Conservation (phyloP, 805 yeast genomes). For the Lipomyces oligophaga region DNA sequence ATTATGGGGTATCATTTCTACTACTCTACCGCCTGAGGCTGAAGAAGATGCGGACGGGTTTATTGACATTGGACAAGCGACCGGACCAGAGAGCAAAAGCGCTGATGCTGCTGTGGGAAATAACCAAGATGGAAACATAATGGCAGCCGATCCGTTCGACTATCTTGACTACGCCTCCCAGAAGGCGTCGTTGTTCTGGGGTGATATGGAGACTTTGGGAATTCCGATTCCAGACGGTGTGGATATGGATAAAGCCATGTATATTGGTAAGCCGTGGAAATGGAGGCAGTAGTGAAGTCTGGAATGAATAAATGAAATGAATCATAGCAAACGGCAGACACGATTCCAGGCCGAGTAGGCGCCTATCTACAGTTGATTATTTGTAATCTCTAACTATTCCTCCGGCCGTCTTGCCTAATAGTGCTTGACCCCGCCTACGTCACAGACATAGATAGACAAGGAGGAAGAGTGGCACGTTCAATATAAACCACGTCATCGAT, state of each 20-base stretch:
- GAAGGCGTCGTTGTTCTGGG: slow-evolving; percentile 68
- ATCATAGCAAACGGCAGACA: too few relatives aligned
- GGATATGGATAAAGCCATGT: slow-evolving; percentile 4
- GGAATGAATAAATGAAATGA: background rate
- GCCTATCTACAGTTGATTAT: too few relatives aligned
- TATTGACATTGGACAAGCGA: background rate
- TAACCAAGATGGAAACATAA: too few relatives aligned
- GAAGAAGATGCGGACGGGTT: slow-evolving; percentile 31
- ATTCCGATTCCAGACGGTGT: slow-evolving; percentile 34
- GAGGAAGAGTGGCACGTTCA: too few relatives aligned
- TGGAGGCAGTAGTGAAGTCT: background rate
- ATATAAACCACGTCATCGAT: too few relatives aligned
- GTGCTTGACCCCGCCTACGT: too few relatives aligned
- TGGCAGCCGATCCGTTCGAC: slow-evolving; percentile 65
- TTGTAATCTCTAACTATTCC: too few relatives aligned
- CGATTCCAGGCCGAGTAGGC: too few relatives aligned
- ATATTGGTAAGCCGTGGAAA: slow-evolving; percentile 3
- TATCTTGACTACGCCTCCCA: slow-evolving; percentile 71
- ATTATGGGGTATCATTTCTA: slow-evolving; percentile 87
- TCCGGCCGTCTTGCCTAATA: too few relatives aligned
- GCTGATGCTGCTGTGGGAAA: too few relatives aligned
- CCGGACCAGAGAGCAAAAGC: background rate
- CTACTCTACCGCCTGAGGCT: slow-evolving; percentile 29
- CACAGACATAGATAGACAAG: too few relatives aligned
- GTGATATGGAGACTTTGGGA: slow-evolving; percentile 65